Evolutionary conservation across 495 filamentous ascomycete genomes (phyloP).

Genomic region (Polyplosphaeria fusca): DNA sequence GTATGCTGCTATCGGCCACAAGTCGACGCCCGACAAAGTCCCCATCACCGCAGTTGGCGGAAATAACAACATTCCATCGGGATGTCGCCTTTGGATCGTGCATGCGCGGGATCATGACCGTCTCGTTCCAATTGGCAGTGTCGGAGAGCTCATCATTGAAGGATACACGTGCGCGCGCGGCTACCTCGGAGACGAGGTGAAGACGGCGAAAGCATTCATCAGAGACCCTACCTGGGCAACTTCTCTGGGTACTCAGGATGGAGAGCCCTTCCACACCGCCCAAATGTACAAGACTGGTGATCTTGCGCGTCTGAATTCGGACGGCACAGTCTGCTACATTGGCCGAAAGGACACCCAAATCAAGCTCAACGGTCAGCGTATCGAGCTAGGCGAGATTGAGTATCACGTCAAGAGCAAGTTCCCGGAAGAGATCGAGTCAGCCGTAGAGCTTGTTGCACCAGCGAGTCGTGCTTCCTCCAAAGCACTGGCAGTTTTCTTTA

Average conservation of each 20-base stretch:
- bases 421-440: constrained; percentile 18
- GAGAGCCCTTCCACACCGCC: background rate
- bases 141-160: constrained; percentile 47
- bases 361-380: constrained; percentile 44
- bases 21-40: constrained; percentile 5
- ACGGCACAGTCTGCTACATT: constrained; percentile 49
- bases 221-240: constrained; percentile 16
- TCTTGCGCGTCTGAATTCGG: constrained; percentile 40
- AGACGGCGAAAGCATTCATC: constrained; percentile 25
- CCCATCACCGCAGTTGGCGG: constrained; percentile 5
- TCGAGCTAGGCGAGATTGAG: constrained; percentile 54
- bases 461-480: constrained; percentile 17
- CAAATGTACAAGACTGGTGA: constrained; percentile 44
- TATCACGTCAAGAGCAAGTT: constrained; percentile 46
- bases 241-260: background rate
- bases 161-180: constrained; percentile 33
- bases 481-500: constrained; percentile 26
- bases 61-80: constrained; percentile 19
- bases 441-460: constrained; percentile 25
- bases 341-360: constrained; percentile 43
- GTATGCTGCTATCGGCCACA: constrained; percentile 2
- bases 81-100: constrained; percentile 40
- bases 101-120: constrained; percentile 41
- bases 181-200: constrained; percentile 25
- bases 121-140: constrained; percentile 44